These are phyloP conservation scores for Trametes versicolor DNA, from an alignment of 1,284 basidiomycete genomes.

Conservation along the genomic window DNA sequence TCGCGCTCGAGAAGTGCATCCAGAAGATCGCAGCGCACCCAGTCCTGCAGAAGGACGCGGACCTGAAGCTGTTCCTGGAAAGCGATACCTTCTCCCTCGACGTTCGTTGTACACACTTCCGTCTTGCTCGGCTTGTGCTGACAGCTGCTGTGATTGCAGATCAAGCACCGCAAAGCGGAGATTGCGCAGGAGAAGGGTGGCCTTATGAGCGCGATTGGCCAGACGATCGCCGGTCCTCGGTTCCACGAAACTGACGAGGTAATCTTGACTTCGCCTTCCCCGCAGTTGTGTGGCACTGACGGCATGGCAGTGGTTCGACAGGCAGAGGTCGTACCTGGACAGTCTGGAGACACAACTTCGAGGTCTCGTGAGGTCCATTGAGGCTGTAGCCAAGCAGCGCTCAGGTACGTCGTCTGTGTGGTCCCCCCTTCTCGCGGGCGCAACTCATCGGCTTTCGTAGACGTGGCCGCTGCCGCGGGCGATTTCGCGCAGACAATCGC, in stretches of 20 bases:
- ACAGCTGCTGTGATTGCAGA: slow-evolving; percentile 56
- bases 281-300: neutral
- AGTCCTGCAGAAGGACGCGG: slow-evolving; percentile 83
- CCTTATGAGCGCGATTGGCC: slow-evolving; percentile 82
- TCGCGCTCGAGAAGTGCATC: slow-evolving; percentile 89
- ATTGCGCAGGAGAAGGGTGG: slow-evolving; percentile 80
- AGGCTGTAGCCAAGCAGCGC: slow-evolving; percentile 83
- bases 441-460: slow-evolving; percentile 53
- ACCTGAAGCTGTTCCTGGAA: slow-evolving; percentile 89
- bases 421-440: too few species aligned
- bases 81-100: slow-evolving; percentile 87
- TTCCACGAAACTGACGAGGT: slow-evolving; percentile 96
- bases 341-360: slow-evolving; percentile 91
- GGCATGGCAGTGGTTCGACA: slow-evolving; percentile 87
- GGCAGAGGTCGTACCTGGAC: slow-evolving; percentile 87
- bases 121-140: neutral
- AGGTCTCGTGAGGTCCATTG: slow-evolving; percentile 86
- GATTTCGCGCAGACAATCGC: slow-evolving; percentile 78
- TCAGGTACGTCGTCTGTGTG: slow-evolving; percentile 56
- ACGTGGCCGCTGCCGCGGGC: slow-evolving; percentile 70
- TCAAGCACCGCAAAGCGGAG: slow-evolving; percentile 87
- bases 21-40: slow-evolving; percentile 91
- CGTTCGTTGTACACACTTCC: slow-evolving; percentile 53
- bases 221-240: slow-evolving; percentile 81
- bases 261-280: slow-evolving; percentile 25